Evolutionary conservation across 192 early-diverging fungal species (phyloP), one percentile per base, ranked within the genome.

Genomic region (Coemansia reversa): DNA sequence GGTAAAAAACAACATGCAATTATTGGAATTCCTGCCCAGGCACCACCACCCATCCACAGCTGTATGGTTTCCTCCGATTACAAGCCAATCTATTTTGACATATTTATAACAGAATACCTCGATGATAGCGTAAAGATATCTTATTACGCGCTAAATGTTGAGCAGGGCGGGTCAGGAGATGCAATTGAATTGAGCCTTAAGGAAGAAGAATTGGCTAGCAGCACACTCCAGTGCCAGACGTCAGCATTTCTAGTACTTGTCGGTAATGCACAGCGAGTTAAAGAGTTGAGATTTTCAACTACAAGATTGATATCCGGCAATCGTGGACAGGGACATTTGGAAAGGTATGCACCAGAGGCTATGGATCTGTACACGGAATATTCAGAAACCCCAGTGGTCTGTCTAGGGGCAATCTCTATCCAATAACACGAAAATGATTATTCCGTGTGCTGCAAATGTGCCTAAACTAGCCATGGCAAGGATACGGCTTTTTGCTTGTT

Each of bases 101-200:
- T 75, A 5, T 75, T 66, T 22, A 24, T 75, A 4, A 62, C 63
- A 18, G 62, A 59, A 32, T 68, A 67, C 61, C 19, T 12, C 12
- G 58, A 54, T 19, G 35, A 28, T 4, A n/a, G 49, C 3, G 19
- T 39, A 18, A 23, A 52, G 22, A 12, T 75, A 8, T 45, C 39
- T 7, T 62, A 58, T 33, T 69, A 67, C 22, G 73, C 67, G 4
- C 35, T 51, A 5, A 65, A 65, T 18, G 73, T 75, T 5, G 67
- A 75, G 60, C 63, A 63, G 32, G 65, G 63, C 9, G 73, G 73
- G 8, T 65, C 73, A 5, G 73, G 73, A 0, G 73, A 75, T 58
- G 73, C 73, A 2, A 35, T 75, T 11, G 73, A 69, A 53, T 33
- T 75, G 58, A 58, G 23, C 30, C 8, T 25, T 29, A 39, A 5